Conservation (phyloP, 495 filamentous ascomycete species). For the Podospora pseudopauciseta region DNA sequence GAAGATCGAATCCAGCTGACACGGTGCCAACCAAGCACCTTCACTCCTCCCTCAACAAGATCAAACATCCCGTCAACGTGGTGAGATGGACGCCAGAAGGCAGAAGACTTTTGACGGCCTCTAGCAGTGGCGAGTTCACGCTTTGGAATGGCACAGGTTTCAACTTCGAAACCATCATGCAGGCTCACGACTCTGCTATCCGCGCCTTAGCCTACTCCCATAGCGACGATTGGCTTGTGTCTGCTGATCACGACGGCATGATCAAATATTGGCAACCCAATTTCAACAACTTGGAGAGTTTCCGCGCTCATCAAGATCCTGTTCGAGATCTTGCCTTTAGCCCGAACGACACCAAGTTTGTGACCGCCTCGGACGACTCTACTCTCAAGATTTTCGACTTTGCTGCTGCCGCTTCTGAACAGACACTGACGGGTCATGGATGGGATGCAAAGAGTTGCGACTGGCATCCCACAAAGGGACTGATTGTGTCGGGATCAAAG, state of each 20-base stretch:
- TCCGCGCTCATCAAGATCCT: slow-evolving; percentile 85
- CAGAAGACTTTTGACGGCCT: slow-evolving; percentile 82
- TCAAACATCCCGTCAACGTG: slow-evolving; percentile 95
- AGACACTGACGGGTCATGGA: slow-evolving; percentile 78
- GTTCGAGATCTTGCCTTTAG: slow-evolving; percentile 90
- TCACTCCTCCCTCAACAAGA: slow-evolving; percentile 94
- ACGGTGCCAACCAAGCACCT: slow-evolving; percentile 84
- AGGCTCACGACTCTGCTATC: slow-evolving; percentile 92
- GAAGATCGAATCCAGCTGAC: slow-evolving; percentile 67
- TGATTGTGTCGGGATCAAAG: slow-evolving; percentile 94
- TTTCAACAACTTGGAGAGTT: slow-evolving; percentile 96
- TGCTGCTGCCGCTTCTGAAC: slow-evolving; percentile 76
- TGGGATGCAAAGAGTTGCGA: slow-evolving; percentile 97
- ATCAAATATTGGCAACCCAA: slow-evolving; percentile 99
- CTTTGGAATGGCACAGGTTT: slow-evolving; percentile 98
- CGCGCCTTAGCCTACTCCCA: slow-evolving; percentile 85
- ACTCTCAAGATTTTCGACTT: slow-evolving; percentile 96
- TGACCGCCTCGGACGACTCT: slow-evolving; percentile 91
- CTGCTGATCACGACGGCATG: slow-evolving; percentile 88
- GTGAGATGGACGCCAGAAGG: slow-evolving; percentile 97
- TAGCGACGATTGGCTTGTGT: slow-evolving; percentile 93
- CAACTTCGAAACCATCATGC: slow-evolving; percentile 99
- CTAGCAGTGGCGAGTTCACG: slow-evolving; percentile 95
- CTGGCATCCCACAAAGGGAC: slow-evolving; percentile 94
- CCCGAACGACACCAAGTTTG: slow-evolving; percentile 90